Conservation (phyloP, 2,329 filamentous ascomycete species). For the Cladosporium sp. region DNA sequence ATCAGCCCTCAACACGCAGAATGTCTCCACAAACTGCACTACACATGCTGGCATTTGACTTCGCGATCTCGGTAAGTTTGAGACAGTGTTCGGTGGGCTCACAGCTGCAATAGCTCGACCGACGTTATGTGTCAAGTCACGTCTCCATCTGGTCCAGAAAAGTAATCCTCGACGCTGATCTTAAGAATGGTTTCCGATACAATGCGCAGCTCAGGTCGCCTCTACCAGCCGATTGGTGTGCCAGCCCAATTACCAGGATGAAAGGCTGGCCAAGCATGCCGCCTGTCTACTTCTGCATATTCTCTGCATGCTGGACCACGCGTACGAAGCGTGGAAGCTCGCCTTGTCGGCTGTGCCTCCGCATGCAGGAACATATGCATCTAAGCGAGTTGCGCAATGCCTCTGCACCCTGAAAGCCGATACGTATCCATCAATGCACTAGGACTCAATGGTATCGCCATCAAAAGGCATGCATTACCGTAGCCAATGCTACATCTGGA, state of each 20-base stretch:
- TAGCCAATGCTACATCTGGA: neutral
- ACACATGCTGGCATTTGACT: neutral
- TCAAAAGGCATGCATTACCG: neutral
- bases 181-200: neutral
- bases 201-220: neutral
- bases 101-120: slow-evolving; percentile 7
- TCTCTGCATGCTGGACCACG: slow-evolving; percentile 2
- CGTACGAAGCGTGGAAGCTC: neutral
- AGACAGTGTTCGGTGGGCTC: slow-evolving; percentile 13
- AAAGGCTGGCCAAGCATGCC: neutral
- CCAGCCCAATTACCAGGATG: slow-evolving; percentile 14
- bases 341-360: neutral
- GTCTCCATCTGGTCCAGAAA: neutral
- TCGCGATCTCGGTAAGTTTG: slow-evolving; percentile 13
- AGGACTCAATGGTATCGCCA: neutral
- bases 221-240: neutral
- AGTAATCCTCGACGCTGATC: neutral
- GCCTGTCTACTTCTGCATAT: slow-evolving; percentile 2
- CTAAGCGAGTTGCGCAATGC: slow-evolving; percentile 14
- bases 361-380: slow-evolving; percentile 15
- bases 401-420: slow-evolving; percentile 3
- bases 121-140: neutral
- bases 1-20: neutral
- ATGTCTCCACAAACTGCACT: slow-evolving; percentile 3
- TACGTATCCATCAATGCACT: neutral